Conservation (phyloP, 2,329 filamentous ascomycete genomes). For the Rhytidhysteron rufulum region DNA sequence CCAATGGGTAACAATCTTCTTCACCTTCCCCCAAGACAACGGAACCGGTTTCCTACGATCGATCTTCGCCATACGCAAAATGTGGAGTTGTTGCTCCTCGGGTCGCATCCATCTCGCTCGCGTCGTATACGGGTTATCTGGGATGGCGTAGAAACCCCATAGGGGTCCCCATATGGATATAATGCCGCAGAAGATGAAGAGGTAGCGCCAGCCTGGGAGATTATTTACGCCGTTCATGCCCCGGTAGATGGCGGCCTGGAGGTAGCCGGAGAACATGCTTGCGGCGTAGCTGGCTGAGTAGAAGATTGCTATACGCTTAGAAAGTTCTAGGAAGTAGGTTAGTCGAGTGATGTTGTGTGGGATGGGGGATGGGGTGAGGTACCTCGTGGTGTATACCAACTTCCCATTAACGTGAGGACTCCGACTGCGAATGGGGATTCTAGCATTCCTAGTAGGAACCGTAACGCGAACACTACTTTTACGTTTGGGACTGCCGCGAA, state of each 20-base stretch:
- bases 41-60: slow-evolving; percentile 11
- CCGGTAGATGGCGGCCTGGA: slow-evolving; percentile 8
- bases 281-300: slow-evolving; percentile 13
- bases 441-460: slow-evolving; percentile 34
- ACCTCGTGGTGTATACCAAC: slow-evolving; percentile 28
- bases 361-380: neutral
- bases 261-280: slow-evolving; percentile 10
- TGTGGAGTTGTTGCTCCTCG: slow-evolving; percentile 6
- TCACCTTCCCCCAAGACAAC: slow-evolving; percentile 7
- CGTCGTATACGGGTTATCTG: slow-evolving; percentile 11
- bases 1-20: slow-evolving; percentile 6
- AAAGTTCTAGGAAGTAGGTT: slow-evolving; percentile 6
- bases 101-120: slow-evolving; percentile 12
- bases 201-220: slow-evolving; percentile 16
- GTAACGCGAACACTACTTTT: slow-evolving; percentile 20
- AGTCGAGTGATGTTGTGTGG: neutral
- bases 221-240: slow-evolving; percentile 13
- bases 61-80: slow-evolving; percentile 6
- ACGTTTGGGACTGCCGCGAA: slow-evolving; percentile 10
- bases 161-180: slow-evolving; percentile 40
- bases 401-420: slow-evolving; percentile 35
- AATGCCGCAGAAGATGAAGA: slow-evolving; percentile 14
- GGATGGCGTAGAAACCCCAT: slow-evolving; percentile 33
- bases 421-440: slow-evolving; percentile 31
- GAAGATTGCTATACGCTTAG: slow-evolving; percentile 11